Conservation (phyloP, 2,329 filamentous ascomycete species). For the Penicillium sp. region DNA sequence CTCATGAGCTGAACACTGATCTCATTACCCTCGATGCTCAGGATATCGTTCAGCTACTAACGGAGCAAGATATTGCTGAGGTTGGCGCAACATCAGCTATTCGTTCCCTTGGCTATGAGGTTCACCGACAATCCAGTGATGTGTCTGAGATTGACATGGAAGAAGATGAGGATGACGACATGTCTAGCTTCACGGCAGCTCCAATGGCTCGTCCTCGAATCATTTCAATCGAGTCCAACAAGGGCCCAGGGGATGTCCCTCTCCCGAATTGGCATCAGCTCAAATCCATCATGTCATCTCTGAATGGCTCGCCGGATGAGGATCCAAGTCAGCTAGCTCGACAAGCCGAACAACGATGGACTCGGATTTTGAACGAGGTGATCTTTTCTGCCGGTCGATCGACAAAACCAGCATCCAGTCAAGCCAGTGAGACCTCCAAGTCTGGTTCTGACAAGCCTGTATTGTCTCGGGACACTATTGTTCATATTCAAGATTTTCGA, state of each 20-base stretch:
- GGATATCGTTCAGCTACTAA: slow-evolving; percentile 43
- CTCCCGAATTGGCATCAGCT: slow-evolving; percentile 30
- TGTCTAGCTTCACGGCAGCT: no score
- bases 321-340: slow-evolving; percentile 12
- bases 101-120: slow-evolving; percentile 50
- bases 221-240: slow-evolving; percentile 32
- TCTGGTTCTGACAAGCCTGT: slow-evolving; percentile 8
- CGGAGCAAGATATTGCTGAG: slow-evolving; percentile 39
- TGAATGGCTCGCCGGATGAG: slow-evolving; percentile 26
- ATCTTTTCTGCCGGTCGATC: slow-evolving; percentile 23
- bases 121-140: slow-evolving; percentile 38
- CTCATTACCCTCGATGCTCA: slow-evolving; percentile 43
- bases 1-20: slow-evolving; percentile 49
- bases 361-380: slow-evolving; percentile 33
- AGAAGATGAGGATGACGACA: slow-evolving; percentile 36
- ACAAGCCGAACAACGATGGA: slow-evolving; percentile 29
- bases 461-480: slow-evolving; percentile 51
- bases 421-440: not conserved
- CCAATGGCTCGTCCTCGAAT: slow-evolving; percentile 20
- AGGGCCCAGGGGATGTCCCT: slow-evolving; percentile 29
- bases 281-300: slow-evolving; percentile 31
- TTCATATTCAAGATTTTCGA: slow-evolving; percentile 75
- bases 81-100: slow-evolving; percentile 32
- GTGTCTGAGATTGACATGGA: slow-evolving; percentile 45
- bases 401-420: not conserved